Evolutionary conservation across 257 asterid genomes (phyloP).

Genomic region (Solanum chiquidenum): DNA sequence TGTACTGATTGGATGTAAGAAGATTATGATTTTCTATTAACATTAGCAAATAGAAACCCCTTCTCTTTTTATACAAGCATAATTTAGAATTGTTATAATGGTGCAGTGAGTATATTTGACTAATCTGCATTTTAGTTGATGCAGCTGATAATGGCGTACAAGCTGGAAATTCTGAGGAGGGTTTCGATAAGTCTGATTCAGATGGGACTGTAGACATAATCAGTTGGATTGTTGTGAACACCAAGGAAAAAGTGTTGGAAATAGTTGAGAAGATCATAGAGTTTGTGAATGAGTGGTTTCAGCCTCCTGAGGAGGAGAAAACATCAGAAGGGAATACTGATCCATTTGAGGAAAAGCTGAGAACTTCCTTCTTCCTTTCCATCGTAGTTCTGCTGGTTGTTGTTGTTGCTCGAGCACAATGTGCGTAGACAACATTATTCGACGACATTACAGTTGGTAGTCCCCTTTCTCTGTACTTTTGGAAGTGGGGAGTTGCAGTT

Average conservation of each 20-base stretch:
- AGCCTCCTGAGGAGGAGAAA: slow-evolving; percentile 6
- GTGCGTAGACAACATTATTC: slow-evolving; percentile 31
- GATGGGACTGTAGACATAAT: slow-evolving; percentile 16
- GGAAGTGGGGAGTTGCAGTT: not conserved
- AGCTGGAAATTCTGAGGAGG: slow-evolving; percentile 10
- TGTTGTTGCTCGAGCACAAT: slow-evolving; percentile 38
- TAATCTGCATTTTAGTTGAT: not conserved
- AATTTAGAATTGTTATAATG: not conserved
- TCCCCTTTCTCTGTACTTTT: not conserved
- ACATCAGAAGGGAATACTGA: not conserved
- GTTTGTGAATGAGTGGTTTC: slow-evolving; percentile 28
- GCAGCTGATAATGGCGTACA: slow-evolving; percentile 13
- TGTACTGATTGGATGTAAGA: not conserved
- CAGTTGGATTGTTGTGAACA: slow-evolving; percentile 26
- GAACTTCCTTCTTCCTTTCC: slow-evolving; percentile 47
- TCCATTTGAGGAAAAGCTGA: slow-evolving; percentile 32
- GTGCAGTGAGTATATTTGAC: not conserved
- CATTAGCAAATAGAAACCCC: not conserved
- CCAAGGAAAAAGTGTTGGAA: slow-evolving; percentile 34
- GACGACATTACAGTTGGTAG: slow-evolving; percentile 22
- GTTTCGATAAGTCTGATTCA: slow-evolving; percentile 9
- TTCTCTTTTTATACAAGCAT: not conserved
- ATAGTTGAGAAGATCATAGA: slow-evolving; percentile 27
- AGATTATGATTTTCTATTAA: not conserved
- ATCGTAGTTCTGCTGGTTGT: slow-evolving; percentile 46